Base-by-base conservation (phyloP, 2,329 filamentous ascomycete species). In the Epichloe glyceriae region DNA sequence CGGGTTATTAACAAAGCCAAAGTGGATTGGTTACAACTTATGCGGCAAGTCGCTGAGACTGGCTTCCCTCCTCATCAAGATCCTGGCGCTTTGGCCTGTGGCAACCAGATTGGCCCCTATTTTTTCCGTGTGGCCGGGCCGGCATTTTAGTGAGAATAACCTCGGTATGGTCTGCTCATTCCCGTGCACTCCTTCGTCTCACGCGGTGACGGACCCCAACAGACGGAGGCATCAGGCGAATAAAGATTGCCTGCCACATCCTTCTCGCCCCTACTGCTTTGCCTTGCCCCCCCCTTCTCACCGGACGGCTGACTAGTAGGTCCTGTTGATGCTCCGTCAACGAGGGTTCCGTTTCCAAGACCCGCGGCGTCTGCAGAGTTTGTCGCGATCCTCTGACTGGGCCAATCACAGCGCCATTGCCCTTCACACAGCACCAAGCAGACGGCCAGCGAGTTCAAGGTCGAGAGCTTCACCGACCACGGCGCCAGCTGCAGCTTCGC, bases 321-420 rank as follows among this genome's bases (percentile, higher is more conserved):
- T n/a, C 42, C 39, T 37, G 33, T 49, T 46, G 45, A 53, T 53
- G 52, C 52, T 48, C 19, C 26, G 19, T 8, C 48, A n/a, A 48
- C 45, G 51, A 35, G 40, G 20, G 41, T 17, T 34, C n/a, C 34
- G 48, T 26, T 17, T 41, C 40, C 48, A 50, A 37, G 49, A 41
- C 46, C 52, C 39, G 50, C 56, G 48, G 37, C 44, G 40, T 51
- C 51, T 55, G 52, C 55, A 48, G 39, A 35, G 47, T 45, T 48
- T 44, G 46, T 39, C 45, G 46, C 46, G 17, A 33, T 46, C 42
- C 19, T 41, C 39, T 15, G 17, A n/a, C 43, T 12, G 41, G 51
- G 47, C 56, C 55, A 56, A 54, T 58, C 51, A 51, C 45, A 34
- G 49, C 46, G 7, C 33, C 41, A 40, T 22, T 34, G 35, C 22